Conservation (phyloP, 2,329 filamentous ascomycete genomes). For the Orbilia javanica region DNA sequence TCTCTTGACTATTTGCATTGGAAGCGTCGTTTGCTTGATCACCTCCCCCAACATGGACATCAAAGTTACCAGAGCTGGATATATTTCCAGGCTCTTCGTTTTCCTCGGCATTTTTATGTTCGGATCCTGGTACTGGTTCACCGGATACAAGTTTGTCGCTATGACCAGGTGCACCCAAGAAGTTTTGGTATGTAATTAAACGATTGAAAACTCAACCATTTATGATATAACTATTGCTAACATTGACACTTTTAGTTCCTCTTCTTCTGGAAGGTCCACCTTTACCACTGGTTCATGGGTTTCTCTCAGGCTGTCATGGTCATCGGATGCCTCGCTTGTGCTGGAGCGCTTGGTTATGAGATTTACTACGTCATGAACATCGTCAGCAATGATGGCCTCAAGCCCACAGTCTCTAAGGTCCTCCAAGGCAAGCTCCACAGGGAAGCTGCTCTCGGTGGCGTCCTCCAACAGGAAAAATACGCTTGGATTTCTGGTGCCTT, state of each 20-base stretch:
- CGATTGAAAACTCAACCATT: background rate
- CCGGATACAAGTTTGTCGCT: conserved; percentile 44
- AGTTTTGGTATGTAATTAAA: conserved; percentile 41
- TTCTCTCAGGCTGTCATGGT: conserved; percentile 56
- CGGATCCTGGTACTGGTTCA: conserved; percentile 58
- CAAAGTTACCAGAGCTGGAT: conserved; percentile 52
- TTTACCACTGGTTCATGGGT: conserved; percentile 57
- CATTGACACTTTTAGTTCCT: conserved; percentile 41
- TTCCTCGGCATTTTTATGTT: conserved; percentile 57
- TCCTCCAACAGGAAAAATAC: conserved; percentile 56
- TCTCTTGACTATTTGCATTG: conserved; percentile 54
- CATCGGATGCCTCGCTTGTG: conserved; percentile 39
- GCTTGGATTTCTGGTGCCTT: conserved; percentile 55
- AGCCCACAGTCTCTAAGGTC: conserved; percentile 40
- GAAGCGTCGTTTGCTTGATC: conserved; percentile 55
- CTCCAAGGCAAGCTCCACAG: conserved; percentile 49
- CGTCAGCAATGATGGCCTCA: conserved; percentile 44
- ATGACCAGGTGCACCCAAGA: conserved; percentile 56
- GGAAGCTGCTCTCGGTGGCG: conserved; percentile 46
- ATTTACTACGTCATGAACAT: conserved; percentile 43
- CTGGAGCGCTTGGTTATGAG: conserved; percentile 45
- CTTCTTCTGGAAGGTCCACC: conserved; percentile 57
- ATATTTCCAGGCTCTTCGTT: conserved; percentile 47
- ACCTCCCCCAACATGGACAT: conserved; percentile 56
- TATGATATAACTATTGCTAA: background rate